Percentiles rank a stretch among this genome's conserved stretches.
These are phyloP conservation scores for Heimioporus sp. DNA, from an alignment of 768 basidiomycete species.

Conservation along the genomic window DNA sequence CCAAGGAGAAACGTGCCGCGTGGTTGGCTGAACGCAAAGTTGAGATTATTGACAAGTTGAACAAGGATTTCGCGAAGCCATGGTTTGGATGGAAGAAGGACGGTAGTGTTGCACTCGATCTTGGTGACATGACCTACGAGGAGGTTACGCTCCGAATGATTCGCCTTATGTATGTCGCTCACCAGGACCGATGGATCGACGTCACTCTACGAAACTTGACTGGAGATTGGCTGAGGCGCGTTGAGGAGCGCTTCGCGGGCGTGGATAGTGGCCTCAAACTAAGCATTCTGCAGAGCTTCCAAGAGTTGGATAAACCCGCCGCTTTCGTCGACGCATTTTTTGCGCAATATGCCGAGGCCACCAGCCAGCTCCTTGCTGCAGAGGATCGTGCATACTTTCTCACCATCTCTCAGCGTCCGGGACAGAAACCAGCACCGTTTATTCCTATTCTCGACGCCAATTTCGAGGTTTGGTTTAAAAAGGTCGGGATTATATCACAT, in stretches of 20 bases:
- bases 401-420: conserved; percentile 90
- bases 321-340: conserved; percentile 83
- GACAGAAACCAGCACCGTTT: conserved; percentile 98
- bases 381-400: conserved; percentile 97
- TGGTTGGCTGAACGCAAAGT: conserved; percentile 88
- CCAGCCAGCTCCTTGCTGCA: conserved; percentile 81
- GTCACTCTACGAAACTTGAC: conserved; percentile 86
- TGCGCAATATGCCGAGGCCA: conserved; percentile 76
- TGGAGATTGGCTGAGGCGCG: conserved; percentile 94
- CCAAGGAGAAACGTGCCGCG: conserved; percentile 89
- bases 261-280: conserved; percentile 80
- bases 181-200: conserved; percentile 94
- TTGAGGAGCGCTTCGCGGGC: conserved; percentile 93
- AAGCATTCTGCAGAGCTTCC: conserved; percentile 83
- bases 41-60: conserved; percentile 88
- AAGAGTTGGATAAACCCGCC: conserved; percentile 76
- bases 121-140: conserved; percentile 98
- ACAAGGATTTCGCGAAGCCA: conserved; percentile 93
- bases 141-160: conserved; percentile 92
- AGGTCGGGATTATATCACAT: conserved; percentile 48
- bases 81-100: conserved; percentile 99
- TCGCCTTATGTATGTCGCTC: conserved; percentile 89
- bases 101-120: conserved; percentile 75
- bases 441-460: conserved; percentile 91
- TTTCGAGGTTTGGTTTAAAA: conserved; percentile 99